Evolutionary conservation across 2,329 filamentous ascomycete genomes (phyloP), one percentile per base, ranked within the genome.

Genomic region (Metarhizium robertsii): DNA sequence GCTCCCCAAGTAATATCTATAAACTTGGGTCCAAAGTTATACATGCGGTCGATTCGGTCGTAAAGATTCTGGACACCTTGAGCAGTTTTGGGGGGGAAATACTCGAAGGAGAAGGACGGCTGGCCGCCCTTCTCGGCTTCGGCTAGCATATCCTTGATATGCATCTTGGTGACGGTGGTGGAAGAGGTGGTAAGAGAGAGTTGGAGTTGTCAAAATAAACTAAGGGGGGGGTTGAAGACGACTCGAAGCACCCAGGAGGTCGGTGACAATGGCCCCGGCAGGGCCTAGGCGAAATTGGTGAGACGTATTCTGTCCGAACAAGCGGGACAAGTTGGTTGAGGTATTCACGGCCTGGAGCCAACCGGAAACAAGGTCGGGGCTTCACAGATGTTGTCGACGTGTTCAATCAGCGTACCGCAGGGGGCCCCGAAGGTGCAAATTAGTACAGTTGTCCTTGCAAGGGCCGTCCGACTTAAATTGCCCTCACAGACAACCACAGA

Each of bases 41-140:
- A 91, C 94, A 99, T 99, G 74, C 92, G 91, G 74, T 99, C 94
- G 89, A 99, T 97, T 64, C 94, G 90, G 65, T 99, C 94, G 79
- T 99, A 99, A 57, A 99, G 85, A 72, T 99, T 99, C 76, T 99
- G 94, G 13, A 99, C 92, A 79, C 94, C 94, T 75, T 94, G 90
- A 11, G 90, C 88, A 7, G 94, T 99, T 78, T 99, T 99, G 43
- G 94, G 94, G 53, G 94, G 94, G 75, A 99, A 99, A 79, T 96
- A 99, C 73, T 99, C 94, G 77, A 99, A 99, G 58, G 94, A 99
- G 79, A 96, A 96, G 68, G 91, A 94, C 56, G 92, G 87, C 66
- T 87, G 83, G 69, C 85, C 84, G 66, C 86, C 84, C 75, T 82
- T 81, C 73, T 91, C 84, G 72, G 92, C 86, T 65, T 92, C 87